Conservation (phyloP, 2,329 filamentous ascomycete genomes). For the Verticillium albo-atrum region DNA sequence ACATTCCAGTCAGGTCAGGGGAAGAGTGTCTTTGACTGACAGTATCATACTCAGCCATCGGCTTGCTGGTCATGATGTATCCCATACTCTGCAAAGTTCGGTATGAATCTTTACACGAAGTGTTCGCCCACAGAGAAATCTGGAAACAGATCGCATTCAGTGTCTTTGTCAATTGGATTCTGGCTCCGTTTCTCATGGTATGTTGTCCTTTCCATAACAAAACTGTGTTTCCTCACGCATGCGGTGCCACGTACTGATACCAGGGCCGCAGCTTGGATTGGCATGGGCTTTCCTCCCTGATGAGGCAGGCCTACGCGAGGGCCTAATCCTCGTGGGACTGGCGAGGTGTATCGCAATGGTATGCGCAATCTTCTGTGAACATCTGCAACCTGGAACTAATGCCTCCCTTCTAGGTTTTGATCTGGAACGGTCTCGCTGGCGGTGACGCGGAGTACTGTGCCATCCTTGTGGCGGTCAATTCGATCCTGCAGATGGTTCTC, state of each 20-base stretch:
- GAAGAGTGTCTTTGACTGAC: neutral
- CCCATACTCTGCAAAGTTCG: slow-evolving; percentile 75
- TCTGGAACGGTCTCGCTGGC: slow-evolving; percentile 69
- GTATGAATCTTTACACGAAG: slow-evolving; percentile 63
- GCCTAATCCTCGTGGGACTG: slow-evolving; percentile 75
- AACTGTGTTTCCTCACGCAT: no score
- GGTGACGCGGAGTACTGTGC: slow-evolving; percentile 74
- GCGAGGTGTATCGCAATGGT: slow-evolving; percentile 82
- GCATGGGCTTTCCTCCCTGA: slow-evolving; percentile 58
- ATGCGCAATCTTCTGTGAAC: neutral
- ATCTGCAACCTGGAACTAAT: no score
- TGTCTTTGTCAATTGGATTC: slow-evolving; percentile 68
- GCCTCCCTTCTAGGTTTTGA: slow-evolving; percentile 45
- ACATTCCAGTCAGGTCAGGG: neutral
- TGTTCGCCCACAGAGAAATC: slow-evolving; percentile 51
- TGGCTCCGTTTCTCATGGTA: slow-evolving; percentile 72
- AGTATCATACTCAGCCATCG: slow-evolving; percentile 48
- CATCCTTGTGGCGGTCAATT: slow-evolving; percentile 64
- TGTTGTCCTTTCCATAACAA: neutral
- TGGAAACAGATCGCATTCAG: slow-evolving; percentile 71
- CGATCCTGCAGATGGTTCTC: slow-evolving; percentile 61
- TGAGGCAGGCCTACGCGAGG: slow-evolving; percentile 45
- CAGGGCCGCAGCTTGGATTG: slow-evolving; percentile 40
- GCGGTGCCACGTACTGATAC: no score
- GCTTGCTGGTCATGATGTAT: slow-evolving; percentile 80